Evolutionary conservation across 805 yeast genomes (phyloP), one percentile per base, ranked within the genome.

Genomic region (Metschnikowia orientalis): DNA sequence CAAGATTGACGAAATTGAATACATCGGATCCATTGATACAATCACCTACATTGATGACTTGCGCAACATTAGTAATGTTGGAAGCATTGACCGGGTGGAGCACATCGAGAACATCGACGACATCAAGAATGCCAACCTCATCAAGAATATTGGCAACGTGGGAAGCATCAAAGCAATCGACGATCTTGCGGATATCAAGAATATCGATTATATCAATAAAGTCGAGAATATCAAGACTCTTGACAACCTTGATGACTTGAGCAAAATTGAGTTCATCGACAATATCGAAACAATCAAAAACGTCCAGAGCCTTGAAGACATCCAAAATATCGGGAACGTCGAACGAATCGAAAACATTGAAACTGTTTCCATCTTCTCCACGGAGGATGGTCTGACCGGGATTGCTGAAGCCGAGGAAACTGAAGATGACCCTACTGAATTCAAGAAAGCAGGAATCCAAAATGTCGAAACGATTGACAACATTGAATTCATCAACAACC

Each of bases 71-170:
- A 16, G 12, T n/a, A 29, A 29, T 13, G 32, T 29, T 11, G 32
- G 32, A 22, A 29, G 20, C 32, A 29, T 29, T 17, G 32, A 29
- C 12, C 19, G 20, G 11, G 32, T 29, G 32, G 32, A 29, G 26
- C 32, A 22, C 26, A 29, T 29, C 18, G 26, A 29, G 16, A 29
- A 16, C 16, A 29, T 29, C 9, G 21, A 16, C 8, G 32, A 29
- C 26, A 29, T 29, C 19, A 23, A 22, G 15, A 11, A 29, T 16
- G 23, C 26, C 11, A 26, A 17, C 19, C 21, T 22, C 20, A 29
- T 29, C 17, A 29, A 22, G 20, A 29, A 29, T 12, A 29, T 29
- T 23, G 20, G 16, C 17, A 22, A 16, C 7, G 32, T 29, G 15
- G 32, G 32, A 5, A 17, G 15, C 9, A 29, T 29, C 32, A 16